Conservation (phyloP, 768 basidiomycete genomes). For the Termitomyces sp. region DNA sequence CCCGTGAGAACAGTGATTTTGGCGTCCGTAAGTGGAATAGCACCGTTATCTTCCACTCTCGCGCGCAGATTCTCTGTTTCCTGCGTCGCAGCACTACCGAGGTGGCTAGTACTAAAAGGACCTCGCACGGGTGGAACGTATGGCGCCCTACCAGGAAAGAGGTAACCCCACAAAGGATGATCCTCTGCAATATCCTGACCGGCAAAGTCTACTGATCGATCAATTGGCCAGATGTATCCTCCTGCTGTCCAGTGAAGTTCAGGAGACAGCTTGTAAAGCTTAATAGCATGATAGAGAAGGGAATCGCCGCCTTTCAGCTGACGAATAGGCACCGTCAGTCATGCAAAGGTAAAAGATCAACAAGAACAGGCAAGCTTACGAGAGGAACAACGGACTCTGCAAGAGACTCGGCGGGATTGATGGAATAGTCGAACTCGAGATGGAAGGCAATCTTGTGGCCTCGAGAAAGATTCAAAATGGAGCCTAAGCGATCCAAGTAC, state of each 20-base stretch:
- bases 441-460: slow-evolving; percentile 72
- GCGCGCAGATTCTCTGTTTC: slow-evolving; percentile 18
- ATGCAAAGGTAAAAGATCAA: background rate
- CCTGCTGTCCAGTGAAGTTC: slow-evolving; percentile 81
- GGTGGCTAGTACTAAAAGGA: slow-evolving; percentile 36
- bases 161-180: slow-evolving; percentile 7
- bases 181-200: slow-evolving; percentile 31
- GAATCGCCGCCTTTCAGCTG: slow-evolving; percentile 78
- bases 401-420: slow-evolving; percentile 62
- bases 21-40: slow-evolving; percentile 54
- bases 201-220: slow-evolving; percentile 60
- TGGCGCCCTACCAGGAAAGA: slow-evolving; percentile 18
- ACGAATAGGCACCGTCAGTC: background rate
- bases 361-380: slow-evolving; percentile 35
- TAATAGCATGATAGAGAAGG: slow-evolving; percentile 69
- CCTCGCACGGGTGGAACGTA: slow-evolving; percentile 34
- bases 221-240: slow-evolving; percentile 76
- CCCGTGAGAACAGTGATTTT: slow-evolving; percentile 47
- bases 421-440: slow-evolving; percentile 59
- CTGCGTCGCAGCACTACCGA: background rate
- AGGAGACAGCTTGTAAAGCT: slow-evolving; percentile 66
- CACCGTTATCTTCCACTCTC: slow-evolving; percentile 65
- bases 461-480: slow-evolving; percentile 65
- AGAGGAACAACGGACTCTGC: slow-evolving; percentile 68
- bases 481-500: slow-evolving; percentile 67